phyloP scores from a whole-genome alignment of 306 rosid genomes.

The Vachellia collinsii region DNA sequence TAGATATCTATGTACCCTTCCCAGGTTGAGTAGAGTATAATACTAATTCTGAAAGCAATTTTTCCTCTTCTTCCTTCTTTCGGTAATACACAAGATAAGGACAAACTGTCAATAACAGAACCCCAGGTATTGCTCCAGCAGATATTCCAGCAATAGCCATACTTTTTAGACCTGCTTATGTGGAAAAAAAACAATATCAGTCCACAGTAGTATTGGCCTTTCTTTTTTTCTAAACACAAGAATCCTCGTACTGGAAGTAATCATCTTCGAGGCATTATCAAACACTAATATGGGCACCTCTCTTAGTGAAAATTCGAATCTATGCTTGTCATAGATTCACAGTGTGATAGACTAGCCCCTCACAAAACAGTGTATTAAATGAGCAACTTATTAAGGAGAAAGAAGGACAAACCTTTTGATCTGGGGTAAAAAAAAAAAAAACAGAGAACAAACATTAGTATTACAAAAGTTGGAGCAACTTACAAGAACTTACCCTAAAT shows the following conservation, averaged over 20 bases:
- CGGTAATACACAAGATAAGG: constrained; percentile 47
- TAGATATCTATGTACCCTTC: constrained; percentile 48
- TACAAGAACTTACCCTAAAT: background rate
- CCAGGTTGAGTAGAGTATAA: constrained; percentile 19
- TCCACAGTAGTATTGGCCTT: constrained; percentile 20
- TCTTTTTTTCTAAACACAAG: too few species aligned
- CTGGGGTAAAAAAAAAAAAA: background rate
- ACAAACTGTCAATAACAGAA: constrained; percentile 47
- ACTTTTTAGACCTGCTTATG: constrained; percentile 53
- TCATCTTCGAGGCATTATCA: too few species aligned
- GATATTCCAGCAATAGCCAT: constrained; percentile 59
- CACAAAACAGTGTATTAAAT: background rate
- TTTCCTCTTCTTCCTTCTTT: constrained; percentile 38
- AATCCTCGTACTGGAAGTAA: too few species aligned
- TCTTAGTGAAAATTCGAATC: too few species aligned
- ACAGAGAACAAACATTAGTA: background rate
- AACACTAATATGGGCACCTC: too few species aligned
- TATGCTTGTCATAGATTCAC: too few species aligned
- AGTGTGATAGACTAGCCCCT: too few species aligned
- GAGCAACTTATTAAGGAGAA: constrained; percentile 20
- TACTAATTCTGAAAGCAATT: constrained; percentile 38
- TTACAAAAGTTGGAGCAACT: background rate
- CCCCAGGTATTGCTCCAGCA: constrained; percentile 54
- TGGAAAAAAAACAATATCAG: background rate
- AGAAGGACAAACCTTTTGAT: constrained; percentile 55